Evolutionary conservation across 768 basidiomycete genomes (phyloP), one percentile per base, ranked within the genome.

Genomic region (Russula dissimulans): DNA sequence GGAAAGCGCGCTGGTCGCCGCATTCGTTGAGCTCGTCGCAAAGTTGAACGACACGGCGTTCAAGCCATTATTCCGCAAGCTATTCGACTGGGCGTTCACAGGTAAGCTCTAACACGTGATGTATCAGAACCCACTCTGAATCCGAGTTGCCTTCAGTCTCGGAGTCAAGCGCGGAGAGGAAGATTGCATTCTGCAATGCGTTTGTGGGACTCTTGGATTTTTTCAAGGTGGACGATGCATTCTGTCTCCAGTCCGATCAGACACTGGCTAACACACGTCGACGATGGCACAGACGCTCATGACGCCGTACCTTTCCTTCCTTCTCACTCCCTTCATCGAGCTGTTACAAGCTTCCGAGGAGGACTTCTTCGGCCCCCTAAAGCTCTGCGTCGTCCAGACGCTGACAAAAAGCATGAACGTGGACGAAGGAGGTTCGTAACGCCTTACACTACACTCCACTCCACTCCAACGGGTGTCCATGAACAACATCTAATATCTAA

Each of bases 71-170:
- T 95, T 97, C 81, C 84, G 93, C 56, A 85, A 86, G 56, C 72
- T 95, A 59, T 93, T 91, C 67, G 97, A 99, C 69, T 99, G 97
- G 97, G 93, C 93, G 0, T 94, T 94, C 67, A 80, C 78, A 1
- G 75, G 77, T 59, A 45, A 51, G 15, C 9, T 43, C 6, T 3
- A 18, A 10, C 14, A 39, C 12, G 9, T 29, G 29, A 32, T 7
- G 26, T 43, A 10, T n/a, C 31, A 39, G 22, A 3, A 18, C 15
- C 31, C 29, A 15, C 41, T 5, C 38, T 54, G 29, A 38, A 12
- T 42, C 36, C 48, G 22, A 26, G 22, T 26, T 26, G 22, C 64
- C 64, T 18, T 57, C 60, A 36, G 64, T 64, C 29, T 55, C 67
- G n/a, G 69, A 72, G 36, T 63, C 64, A 32, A 66, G 69, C 15